These are phyloP conservation scores for Gossypium mustelinum DNA, from an alignment of 345 rosid genomes.

Conservation along the genomic window DNA sequence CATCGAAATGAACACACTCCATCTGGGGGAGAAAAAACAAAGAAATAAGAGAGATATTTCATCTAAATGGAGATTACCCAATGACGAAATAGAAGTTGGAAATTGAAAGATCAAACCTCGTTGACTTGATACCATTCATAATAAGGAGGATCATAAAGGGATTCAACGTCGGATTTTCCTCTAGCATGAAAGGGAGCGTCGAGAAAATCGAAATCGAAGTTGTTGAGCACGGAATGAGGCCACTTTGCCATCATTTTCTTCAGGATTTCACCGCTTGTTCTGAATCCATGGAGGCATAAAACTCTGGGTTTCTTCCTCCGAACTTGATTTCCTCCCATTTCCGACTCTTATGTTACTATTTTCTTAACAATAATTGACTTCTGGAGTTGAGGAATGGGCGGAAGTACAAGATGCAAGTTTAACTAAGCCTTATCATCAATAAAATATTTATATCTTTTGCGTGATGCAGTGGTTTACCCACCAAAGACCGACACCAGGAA, in stretches of 20 bases:
- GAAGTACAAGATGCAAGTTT: too few relatives aligned
- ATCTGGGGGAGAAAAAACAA: constrained; percentile 13
- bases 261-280: constrained; percentile 45
- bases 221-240: constrained; percentile 36
- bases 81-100: background rate
- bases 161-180: constrained; percentile 41
- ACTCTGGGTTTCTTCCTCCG: constrained; percentile 33
- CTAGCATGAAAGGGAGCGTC: constrained; percentile 41
- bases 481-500: background rate
- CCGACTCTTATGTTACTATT: background rate
- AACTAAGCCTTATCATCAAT: background rate
- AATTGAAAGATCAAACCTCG: constrained; percentile 22
- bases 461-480: background rate
- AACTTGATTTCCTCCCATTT: background rate
- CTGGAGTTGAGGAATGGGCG: background rate
- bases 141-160: constrained; percentile 50
- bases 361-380: background rate
- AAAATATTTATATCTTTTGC: background rate
- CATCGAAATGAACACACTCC: constrained; percentile 32
- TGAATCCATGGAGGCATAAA: constrained; percentile 52
- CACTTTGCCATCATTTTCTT: constrained; percentile 31
- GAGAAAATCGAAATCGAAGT: constrained; percentile 39
- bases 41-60: background rate
- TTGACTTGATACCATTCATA: constrained; percentile 48
- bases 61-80: background rate